phyloP scores from a whole-genome alignment of 495 filamentous ascomycete species.

The Hypoxylon subgilvum region DNA sequence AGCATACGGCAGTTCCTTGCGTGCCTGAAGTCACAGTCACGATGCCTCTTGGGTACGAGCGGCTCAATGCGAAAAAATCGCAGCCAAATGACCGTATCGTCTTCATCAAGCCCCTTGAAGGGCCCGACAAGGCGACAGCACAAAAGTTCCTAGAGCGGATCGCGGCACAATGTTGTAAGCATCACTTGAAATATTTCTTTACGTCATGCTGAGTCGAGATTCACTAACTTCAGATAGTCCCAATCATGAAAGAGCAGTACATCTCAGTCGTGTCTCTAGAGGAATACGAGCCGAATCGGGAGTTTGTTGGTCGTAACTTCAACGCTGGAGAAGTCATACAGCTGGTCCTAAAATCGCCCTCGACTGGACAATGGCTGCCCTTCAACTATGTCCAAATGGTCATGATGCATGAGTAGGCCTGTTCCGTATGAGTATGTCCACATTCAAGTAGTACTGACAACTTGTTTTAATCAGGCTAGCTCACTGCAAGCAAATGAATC shows the following conservation, averaged over 20 bases:
- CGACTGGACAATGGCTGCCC: conserved; percentile 69
- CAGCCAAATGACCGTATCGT: conserved; percentile 72
- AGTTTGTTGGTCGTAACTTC: conserved; percentile 82
- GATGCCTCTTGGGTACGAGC: conserved; percentile 73
- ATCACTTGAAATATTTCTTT: not conserved
- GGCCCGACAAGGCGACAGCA: conserved; percentile 61
- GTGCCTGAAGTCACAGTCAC: no score
- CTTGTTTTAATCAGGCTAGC: conserved; percentile 61
- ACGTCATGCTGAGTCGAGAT: not conserved
- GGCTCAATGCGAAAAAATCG: conserved; percentile 68
- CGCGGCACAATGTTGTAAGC: conserved; percentile 71
- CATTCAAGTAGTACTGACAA: not conserved
- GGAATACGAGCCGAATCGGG: conserved; percentile 73
- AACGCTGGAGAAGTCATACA: conserved; percentile 85
- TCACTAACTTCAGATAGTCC: conserved; percentile 46
- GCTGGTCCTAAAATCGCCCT: conserved; percentile 70
- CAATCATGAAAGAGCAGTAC: conserved; percentile 73
- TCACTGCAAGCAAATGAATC: conserved; percentile 86
- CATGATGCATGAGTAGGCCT: conserved; percentile 72
- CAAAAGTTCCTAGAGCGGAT: conserved; percentile 76
- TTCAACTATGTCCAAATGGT: conserved; percentile 82
- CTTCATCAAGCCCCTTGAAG: conserved; percentile 77
- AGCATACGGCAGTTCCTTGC: no score
- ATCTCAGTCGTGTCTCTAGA: conserved; percentile 75
- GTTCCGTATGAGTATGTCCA: not conserved